Conservation (phyloP, 2,329 filamentous ascomycete species). For the Ascochyta viciae-villosae region DNA sequence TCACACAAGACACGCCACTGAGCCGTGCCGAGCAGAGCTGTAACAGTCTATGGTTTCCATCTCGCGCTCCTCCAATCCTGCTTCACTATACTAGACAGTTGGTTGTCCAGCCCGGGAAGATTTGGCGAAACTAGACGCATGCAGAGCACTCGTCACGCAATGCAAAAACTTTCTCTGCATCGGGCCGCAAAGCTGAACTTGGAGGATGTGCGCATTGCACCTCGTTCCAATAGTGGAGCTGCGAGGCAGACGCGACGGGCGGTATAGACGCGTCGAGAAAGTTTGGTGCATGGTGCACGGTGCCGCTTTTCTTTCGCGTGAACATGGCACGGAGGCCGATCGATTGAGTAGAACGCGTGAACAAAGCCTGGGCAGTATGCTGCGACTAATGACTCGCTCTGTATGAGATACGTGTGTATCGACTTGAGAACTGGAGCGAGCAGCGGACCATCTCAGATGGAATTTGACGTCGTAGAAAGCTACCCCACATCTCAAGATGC, state of each 20-base stretch:
- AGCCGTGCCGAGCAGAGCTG: conserved; percentile 1
- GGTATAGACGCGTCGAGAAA: conserved; percentile 46
- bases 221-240: conserved; percentile 38
- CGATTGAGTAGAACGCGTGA: neutral
- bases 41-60: neutral
- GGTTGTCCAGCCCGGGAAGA: conserved; percentile 3
- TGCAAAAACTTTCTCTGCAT: conserved; percentile 17
- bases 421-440: neutral
- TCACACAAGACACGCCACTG: conserved; percentile 1
- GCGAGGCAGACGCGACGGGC: conserved; percentile 33
- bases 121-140: conserved; percentile 16
- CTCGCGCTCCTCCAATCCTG: neutral
- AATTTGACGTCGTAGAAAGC: neutral
- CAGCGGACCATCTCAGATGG: neutral
- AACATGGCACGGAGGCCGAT: neutral
- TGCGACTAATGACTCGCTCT: neutral
- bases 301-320: conserved; percentile 16
- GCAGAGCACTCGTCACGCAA: conserved; percentile 24
- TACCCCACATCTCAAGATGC: conserved; percentile 14
- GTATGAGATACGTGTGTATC: no score
- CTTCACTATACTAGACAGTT: conserved; percentile 2
- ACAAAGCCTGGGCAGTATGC: neutral
- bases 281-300: conserved; percentile 36
- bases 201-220: conserved; percentile 18
- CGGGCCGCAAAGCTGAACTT: conserved; percentile 15